A percentile compares a stretch with the other conserved stretches of the same genome.
Evolutionary conservation across 2,329 filamentous ascomycete genomes (phyloP).

Genomic region (Magnaporthales sp.): DNA sequence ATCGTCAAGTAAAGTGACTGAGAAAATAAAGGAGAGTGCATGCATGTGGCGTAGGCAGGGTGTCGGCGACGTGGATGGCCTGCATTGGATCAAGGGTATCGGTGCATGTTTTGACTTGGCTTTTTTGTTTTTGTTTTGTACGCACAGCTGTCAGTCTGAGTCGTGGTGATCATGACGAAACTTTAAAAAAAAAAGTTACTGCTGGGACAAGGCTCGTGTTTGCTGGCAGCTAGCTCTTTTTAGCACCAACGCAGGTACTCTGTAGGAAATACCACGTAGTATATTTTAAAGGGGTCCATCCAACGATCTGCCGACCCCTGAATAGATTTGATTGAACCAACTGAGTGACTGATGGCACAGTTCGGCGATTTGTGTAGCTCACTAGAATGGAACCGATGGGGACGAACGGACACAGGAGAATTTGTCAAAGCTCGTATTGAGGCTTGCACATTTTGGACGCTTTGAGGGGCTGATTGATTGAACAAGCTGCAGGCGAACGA

Average conservation of each 20-base stretch:
- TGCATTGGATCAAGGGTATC: background rate
- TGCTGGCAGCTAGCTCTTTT: too few relatives aligned
- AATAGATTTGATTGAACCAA: background rate
- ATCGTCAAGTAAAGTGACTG: background rate
- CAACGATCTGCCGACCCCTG: background rate
- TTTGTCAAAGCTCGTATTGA: background rate
- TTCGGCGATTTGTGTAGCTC: background rate
- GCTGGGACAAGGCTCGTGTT: background rate
- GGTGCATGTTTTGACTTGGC: background rate
- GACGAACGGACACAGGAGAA: background rate
- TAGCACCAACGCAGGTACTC: background rate
- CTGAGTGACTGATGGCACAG: background rate
- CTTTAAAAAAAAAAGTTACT: background rate
- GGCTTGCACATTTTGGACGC: background rate
- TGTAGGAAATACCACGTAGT: background rate
- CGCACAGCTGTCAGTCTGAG: background rate
- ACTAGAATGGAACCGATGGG: background rate
- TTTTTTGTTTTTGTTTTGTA: background rate
- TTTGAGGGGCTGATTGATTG: background rate
- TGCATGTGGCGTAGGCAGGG: background rate
- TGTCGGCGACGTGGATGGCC: background rate
- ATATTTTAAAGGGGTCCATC: background rate
- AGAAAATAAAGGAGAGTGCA: background rate
- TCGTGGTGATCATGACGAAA: background rate
- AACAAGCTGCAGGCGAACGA: background rate